phyloP scores from a whole-genome alignment of 2,329 filamentous ascomycete genomes.

The Fusarium agapanthi region DNA sequence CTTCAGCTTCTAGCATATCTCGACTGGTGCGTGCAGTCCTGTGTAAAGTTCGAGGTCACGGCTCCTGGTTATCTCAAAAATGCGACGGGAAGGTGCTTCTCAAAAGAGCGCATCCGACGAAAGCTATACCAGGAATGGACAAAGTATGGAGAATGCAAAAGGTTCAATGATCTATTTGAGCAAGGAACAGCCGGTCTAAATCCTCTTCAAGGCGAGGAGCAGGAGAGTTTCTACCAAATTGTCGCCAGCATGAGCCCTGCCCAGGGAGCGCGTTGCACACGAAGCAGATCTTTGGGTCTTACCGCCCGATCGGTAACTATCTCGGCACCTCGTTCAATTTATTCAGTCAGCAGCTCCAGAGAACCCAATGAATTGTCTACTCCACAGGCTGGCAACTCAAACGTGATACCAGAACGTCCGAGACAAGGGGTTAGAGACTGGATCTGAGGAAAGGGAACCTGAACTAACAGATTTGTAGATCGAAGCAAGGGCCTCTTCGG shows the following conservation, averaged over 20 bases:
- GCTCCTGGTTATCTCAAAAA: not conserved
- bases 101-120: not conserved
- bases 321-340: rapidly evolving
- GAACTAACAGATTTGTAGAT: rapidly evolving
- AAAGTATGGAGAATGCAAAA: rapidly evolving
- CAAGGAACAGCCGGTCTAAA: rapidly evolving
- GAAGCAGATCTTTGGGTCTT: not conserved
- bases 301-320: rapidly evolving
- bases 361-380: not conserved
- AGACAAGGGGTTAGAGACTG: not conserved
- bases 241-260: rapidly evolving
- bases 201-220: not conserved
- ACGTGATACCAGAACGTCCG: rapidly evolving
- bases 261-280: rapidly evolving
- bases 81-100: not conserved
- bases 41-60: not conserved
- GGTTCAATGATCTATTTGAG: not conserved
- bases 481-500: rapidly evolving
- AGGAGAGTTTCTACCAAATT: rapidly evolving
- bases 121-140: not conserved
- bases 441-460: rapidly evolving
- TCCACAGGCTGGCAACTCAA: not conserved
- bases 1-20: not conserved
- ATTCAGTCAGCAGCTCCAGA: not conserved
- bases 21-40: not conserved